Percentiles rank a stretch among this genome's conserved stretches.
phyloP scores from a whole-genome alignment of 2,329 filamentous ascomycete genomes.

The Diaporthe eres region DNA sequence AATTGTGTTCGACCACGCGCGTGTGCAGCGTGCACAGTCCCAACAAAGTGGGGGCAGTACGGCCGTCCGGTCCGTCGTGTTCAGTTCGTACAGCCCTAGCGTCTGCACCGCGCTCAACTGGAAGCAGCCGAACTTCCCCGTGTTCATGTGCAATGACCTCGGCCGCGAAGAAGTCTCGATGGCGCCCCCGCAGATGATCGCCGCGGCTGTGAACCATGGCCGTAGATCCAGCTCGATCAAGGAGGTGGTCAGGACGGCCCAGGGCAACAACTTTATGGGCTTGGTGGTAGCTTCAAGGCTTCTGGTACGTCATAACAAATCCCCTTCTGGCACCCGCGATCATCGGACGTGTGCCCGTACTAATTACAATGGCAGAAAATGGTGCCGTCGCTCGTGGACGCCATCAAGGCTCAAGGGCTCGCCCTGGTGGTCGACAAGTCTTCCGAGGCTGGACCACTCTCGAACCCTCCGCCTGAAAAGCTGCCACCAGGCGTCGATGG shows the following conservation, averaged over 20 bases:
- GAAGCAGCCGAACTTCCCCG: slow-evolving; percentile 99
- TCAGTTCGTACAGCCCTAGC: slow-evolving; percentile 91
- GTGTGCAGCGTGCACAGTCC: slow-evolving; percentile 73
- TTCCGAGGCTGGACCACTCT: slow-evolving; percentile 63
- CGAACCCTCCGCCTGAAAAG: slow-evolving; percentile 66
- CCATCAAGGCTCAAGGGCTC: slow-evolving; percentile 93
- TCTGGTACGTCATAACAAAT: slow-evolving; percentile 72
- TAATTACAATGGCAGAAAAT: slow-evolving; percentile 76
- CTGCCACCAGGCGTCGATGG: slow-evolving; percentile 90
- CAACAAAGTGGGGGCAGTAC: slow-evolving; percentile 62
- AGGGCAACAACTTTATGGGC: slow-evolving; percentile 98
- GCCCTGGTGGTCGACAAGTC: slow-evolving; percentile 93
- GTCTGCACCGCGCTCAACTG: slow-evolving; percentile 96
- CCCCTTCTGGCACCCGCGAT: slow-evolving; percentile 6
- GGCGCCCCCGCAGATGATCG: slow-evolving; percentile 53
- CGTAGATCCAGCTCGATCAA: slow-evolving; percentile 88
- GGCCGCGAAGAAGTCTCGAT: slow-evolving; percentile 71
- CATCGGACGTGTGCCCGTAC: background rate
- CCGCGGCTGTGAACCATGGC: slow-evolving; percentile 67
- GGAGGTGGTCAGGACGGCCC: slow-evolving; percentile 91
- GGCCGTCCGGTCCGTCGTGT: slow-evolving; percentile 87
- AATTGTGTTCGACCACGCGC: slow-evolving; percentile 92
- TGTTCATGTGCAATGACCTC: slow-evolving; percentile 94
- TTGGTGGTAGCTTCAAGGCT: slow-evolving; percentile 90
- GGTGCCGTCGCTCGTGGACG: slow-evolving; percentile 91